These are phyloP conservation scores for Nicotiana paniculata DNA, from an alignment of 257 asterid species.

Conservation along the genomic window DNA sequence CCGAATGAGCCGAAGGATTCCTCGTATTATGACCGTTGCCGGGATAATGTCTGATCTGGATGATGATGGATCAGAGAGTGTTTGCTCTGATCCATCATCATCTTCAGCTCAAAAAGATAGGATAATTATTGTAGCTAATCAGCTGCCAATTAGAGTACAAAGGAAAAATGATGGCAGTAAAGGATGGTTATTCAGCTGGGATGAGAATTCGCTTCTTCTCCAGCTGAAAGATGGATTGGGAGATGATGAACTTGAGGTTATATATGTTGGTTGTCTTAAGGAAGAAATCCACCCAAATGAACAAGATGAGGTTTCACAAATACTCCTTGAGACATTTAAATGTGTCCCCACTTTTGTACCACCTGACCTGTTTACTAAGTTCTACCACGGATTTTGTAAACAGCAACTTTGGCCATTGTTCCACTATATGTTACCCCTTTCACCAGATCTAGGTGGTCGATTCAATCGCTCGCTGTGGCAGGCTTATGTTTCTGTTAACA, in stretches of 20 bases:
- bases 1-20: slow-evolving; percentile 59
- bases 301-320: slow-evolving; percentile 83
- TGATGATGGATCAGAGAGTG: slow-evolving; percentile 58
- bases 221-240: slow-evolving; percentile 73
- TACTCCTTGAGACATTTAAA: slow-evolving; percentile 64
- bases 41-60: slow-evolving; percentile 81
- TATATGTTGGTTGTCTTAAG: slow-evolving; percentile 79
- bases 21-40: slow-evolving; percentile 77
- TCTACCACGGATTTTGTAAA: slow-evolving; percentile 82
- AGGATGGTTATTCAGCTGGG: slow-evolving; percentile 83
- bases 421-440: slow-evolving; percentile 82
- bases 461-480: slow-evolving; percentile 75
- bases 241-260: slow-evolving; percentile 62
- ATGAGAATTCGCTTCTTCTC: slow-evolving; percentile 66
- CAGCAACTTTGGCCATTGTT: slow-evolving; percentile 86
- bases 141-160: slow-evolving; percentile 70
- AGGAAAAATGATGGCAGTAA: slow-evolving; percentile 37
- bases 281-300: slow-evolving; percentile 81
- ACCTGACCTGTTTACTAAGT: slow-evolving; percentile 53
- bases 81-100: slow-evolving; percentile 61
- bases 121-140: slow-evolving; percentile 80
- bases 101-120: slow-evolving; percentile 62
- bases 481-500: slow-evolving; percentile 84
- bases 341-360: slow-evolving; percentile 84
- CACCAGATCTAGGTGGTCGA: slow-evolving; percentile 84